Evolutionary conservation across 345 rosid genomes (phyloP).

Genomic region (Euclidium syriacum): DNA sequence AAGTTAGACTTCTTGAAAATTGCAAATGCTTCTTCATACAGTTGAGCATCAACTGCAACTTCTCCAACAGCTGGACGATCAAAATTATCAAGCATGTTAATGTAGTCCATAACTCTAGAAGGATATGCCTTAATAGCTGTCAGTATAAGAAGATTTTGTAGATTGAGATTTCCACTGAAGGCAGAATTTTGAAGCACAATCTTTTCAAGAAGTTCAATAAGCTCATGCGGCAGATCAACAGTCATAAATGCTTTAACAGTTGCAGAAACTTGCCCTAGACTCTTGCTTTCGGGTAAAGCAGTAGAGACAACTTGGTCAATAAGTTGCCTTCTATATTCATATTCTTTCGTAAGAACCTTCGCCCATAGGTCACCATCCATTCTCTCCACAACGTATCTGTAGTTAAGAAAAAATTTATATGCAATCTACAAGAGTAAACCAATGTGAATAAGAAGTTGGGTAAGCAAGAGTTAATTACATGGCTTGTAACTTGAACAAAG

Average conservation of each 20-base stretch:
- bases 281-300: slow-evolving; percentile 91
- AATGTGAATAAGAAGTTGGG: slow-evolving; percentile 3
- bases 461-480: slow-evolving; percentile 50
- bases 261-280: slow-evolving; percentile 86
- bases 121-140: slow-evolving; percentile 98
- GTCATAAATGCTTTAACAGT: slow-evolving; percentile 91
- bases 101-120: slow-evolving; percentile 95
- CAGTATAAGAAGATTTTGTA: slow-evolving; percentile 92
- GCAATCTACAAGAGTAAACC: slow-evolving; percentile 17
- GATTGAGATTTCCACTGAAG: slow-evolving; percentile 97
- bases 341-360: slow-evolving; percentile 90
- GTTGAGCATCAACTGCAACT: slow-evolving; percentile 90
- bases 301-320: slow-evolving; percentile 98
- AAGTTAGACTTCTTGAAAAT: slow-evolving; percentile 85
- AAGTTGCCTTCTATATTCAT: slow-evolving; percentile 84
- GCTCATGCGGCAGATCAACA: slow-evolving; percentile 78
- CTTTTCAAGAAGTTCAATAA: slow-evolving; percentile 90
- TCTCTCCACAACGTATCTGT: slow-evolving; percentile 97
- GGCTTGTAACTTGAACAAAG: slow-evolving; percentile 96
- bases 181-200: slow-evolving; percentile 98
- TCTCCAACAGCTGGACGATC: slow-evolving; percentile 99
- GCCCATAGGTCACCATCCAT: slow-evolving; percentile 99
- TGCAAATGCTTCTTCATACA: slow-evolving; percentile 85
- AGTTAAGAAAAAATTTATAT: slow-evolving; percentile 28
- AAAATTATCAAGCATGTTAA: slow-evolving; percentile 92